phyloP scores from a whole-genome alignment of 352 stramenopile genomes.

The Pythium scleroteichum region DNA sequence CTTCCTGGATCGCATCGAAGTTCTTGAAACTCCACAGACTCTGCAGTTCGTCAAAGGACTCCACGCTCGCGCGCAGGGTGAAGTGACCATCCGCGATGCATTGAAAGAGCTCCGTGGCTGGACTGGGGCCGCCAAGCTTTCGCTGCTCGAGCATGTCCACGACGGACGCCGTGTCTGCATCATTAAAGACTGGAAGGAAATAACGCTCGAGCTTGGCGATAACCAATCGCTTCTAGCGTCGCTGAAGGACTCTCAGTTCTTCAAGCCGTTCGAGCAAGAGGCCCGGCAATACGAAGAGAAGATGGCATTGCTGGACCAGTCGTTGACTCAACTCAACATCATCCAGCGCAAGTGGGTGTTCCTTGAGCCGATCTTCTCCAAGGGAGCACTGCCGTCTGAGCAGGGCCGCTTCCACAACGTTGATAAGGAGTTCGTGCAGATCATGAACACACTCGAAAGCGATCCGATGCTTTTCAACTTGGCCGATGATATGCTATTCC shows the following conservation, averaged over 20 bases:
- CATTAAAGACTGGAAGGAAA: conserved; percentile 96
- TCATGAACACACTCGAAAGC: conserved; percentile 88
- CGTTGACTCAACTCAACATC: conserved; percentile 81
- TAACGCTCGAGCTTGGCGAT: conserved; percentile 93
- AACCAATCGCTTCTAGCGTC: conserved; percentile 94
- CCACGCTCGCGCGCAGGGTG: conserved; percentile 85
- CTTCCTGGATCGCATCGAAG: conserved; percentile 82
- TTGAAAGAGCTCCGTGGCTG: conserved; percentile 93
- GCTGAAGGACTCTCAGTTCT: conserved; percentile 96
- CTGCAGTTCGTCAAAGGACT: conserved; percentile 94
- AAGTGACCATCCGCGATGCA: conserved; percentile 95
- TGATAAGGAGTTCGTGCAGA: conserved; percentile 93
- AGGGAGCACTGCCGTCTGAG: conserved; percentile 92
- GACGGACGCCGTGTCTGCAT: conserved; percentile 77
- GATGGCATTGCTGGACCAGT: conserved; percentile 85
- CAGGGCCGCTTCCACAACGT: conserved; percentile 89
- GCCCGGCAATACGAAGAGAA: conserved; percentile 90
- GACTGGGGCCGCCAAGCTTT: conserved; percentile 90
- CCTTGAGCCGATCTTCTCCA: conserved; percentile 95
- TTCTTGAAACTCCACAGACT: conserved; percentile 77
- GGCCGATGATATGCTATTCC: conserved; percentile 90
- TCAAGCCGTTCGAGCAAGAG: conserved; percentile 93
- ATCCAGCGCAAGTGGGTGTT: conserved; percentile 97
- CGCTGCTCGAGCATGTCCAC: conserved; percentile 88
- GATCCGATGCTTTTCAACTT: conserved; percentile 94